Conservation (phyloP, 2,329 filamentous ascomycete genomes). For the Ophiosphaerella korrae region DNA sequence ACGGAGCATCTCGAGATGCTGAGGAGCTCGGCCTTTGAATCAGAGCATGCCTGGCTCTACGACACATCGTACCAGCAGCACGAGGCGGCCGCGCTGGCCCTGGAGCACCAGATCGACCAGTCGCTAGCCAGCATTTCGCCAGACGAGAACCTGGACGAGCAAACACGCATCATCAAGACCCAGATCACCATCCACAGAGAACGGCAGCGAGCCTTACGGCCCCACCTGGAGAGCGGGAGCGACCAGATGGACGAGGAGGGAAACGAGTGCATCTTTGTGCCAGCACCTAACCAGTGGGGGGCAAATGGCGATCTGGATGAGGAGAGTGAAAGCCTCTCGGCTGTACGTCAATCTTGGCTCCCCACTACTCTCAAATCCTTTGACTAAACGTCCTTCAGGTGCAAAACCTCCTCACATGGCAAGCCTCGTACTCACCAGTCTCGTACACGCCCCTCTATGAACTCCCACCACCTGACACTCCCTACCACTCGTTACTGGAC, state of each 20-base stretch:
- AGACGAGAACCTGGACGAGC: slow-evolving; percentile 44
- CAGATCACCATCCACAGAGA: slow-evolving; percentile 45
- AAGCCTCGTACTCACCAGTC: slow-evolving; percentile 41
- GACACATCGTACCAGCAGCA: slow-evolving; percentile 45
- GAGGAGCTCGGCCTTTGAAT: slow-evolving; percentile 45
- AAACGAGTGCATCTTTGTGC: slow-evolving; percentile 44
- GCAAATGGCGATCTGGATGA: slow-evolving; percentile 46
- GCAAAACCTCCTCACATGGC: slow-evolving; percentile 45
- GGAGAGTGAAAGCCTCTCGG: slow-evolving; percentile 44
- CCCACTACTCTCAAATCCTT: neutral
- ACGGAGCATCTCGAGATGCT: slow-evolving; percentile 41
- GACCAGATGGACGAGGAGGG: slow-evolving; percentile 43
- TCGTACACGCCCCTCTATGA: slow-evolving; percentile 40
- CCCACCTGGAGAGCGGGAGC: slow-evolving; percentile 45
- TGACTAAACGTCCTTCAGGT: slow-evolving; percentile 27
- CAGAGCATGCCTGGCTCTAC: slow-evolving; percentile 46
- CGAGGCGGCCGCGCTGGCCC: slow-evolving; percentile 39
- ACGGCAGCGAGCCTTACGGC: slow-evolving; percentile 39
- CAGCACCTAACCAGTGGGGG: slow-evolving; percentile 46
- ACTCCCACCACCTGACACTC: slow-evolving; percentile 40
- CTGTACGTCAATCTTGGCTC: slow-evolving; percentile 26
- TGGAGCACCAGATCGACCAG: slow-evolving; percentile 41
- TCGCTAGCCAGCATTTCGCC: slow-evolving; percentile 42
- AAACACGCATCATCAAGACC: slow-evolving; percentile 39
- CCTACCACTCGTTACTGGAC: slow-evolving; percentile 43